Conservation (phyloP, 2,329 filamentous ascomycete species). For the Thelonectria olida region DNA sequence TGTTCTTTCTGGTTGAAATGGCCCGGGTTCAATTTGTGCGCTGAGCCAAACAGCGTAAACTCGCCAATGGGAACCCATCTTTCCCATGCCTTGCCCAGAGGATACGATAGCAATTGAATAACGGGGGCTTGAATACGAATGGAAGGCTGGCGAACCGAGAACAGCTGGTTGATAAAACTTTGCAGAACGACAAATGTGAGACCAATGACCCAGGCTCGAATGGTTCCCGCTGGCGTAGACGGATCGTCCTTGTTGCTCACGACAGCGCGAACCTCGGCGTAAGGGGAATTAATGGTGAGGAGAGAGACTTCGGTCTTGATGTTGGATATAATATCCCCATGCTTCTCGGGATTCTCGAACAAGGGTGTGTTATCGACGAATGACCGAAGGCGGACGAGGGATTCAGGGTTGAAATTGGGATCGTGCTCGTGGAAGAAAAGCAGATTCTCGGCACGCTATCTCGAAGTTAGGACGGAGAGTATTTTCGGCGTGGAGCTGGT, state of each 20-base stretch:
- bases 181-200: constrained; percentile 56
- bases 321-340: constrained; percentile 54
- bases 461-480: too few relatives aligned
- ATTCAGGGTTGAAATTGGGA: constrained; percentile 33
- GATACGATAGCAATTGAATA: constrained; percentile 60
- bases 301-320: constrained; percentile 63
- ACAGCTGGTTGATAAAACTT: constrained; percentile 63
- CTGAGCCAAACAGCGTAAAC: constrained; percentile 52
- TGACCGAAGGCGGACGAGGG: constrained; percentile 20
- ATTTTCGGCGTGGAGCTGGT: too few relatives aligned
- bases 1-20: constrained; percentile 68
- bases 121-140: constrained; percentile 62
- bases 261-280: constrained; percentile 63
- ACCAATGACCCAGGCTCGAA: constrained; percentile 62
- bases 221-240: constrained; percentile 58
- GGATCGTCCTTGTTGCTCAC: constrained; percentile 65
- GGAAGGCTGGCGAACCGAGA: constrained; percentile 61
- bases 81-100: constrained; percentile 55
- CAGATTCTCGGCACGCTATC: too few relatives aligned
- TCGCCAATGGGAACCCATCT: constrained; percentile 55
- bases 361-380: constrained; percentile 37
- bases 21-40: constrained; percentile 61
- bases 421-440: constrained; percentile 25
- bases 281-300: constrained; percentile 63
- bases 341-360: constrained; percentile 48